These are phyloP conservation scores for Talaromyces sp. DNA, from an alignment of 2,329 filamentous ascomycete genomes.

Conservation along the genomic window DNA sequence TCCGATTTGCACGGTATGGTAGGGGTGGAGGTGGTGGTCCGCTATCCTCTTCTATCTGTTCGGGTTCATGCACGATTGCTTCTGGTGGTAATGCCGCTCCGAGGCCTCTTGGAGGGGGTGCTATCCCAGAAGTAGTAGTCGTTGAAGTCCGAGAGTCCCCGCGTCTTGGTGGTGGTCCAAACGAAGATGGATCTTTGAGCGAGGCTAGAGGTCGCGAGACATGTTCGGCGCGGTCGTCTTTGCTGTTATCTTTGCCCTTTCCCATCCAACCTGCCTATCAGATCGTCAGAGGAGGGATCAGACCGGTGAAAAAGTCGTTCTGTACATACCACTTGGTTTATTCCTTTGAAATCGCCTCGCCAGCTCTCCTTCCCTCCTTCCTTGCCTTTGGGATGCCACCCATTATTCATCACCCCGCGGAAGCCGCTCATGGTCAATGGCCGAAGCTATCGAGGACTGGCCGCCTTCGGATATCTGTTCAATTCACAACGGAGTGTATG, in stretches of 20 bases:
- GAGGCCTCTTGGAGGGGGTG: slow-evolving; percentile 39
- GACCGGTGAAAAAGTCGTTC: too few relatives aligned
- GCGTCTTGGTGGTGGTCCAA: slow-evolving; percentile 76
- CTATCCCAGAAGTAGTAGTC: neutral
- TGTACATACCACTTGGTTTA: slow-evolving; percentile 53
- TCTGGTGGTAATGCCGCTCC: slow-evolving; percentile 43
- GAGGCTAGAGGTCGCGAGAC: slow-evolving; percentile 62
- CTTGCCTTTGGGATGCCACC: slow-evolving; percentile 54
- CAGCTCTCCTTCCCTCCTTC: slow-evolving; percentile 53
- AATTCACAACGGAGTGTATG: neutral
- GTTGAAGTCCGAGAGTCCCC: slow-evolving; percentile 22
- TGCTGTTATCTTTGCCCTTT: slow-evolving; percentile 47
- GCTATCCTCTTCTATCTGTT: slow-evolving; percentile 29
- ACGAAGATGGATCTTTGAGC: slow-evolving; percentile 71
- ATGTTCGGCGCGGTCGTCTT: slow-evolving; percentile 47
- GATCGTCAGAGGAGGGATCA: neutral
- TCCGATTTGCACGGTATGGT: slow-evolving; percentile 68
- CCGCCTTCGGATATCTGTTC: neutral
- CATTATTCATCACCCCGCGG: slow-evolving; percentile 48
- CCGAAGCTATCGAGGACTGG: neutral
- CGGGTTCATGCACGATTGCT: slow-evolving; percentile 33
- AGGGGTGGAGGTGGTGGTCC: slow-evolving; percentile 52
- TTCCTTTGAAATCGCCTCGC: slow-evolving; percentile 55
- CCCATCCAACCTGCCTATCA: slow-evolving; percentile 58
- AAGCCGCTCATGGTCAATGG: slow-evolving; percentile 44